Base-by-base conservation (phyloP, 768 basidiomycete species). In the Lyophyllum semitale region DNA sequence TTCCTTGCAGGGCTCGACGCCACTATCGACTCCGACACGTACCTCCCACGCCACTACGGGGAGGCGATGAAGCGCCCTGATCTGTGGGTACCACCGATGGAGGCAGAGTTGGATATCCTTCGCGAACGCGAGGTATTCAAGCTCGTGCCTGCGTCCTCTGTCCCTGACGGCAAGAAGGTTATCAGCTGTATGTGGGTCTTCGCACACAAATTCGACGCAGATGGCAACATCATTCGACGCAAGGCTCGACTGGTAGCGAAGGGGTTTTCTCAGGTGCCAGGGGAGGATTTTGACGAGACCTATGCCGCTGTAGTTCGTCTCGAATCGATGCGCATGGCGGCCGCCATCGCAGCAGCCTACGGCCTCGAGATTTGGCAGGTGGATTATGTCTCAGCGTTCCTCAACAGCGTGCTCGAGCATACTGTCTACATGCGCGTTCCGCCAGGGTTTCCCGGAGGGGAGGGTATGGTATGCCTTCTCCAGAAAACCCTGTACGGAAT, bases 171-270 rank as follows among this genome's bases (percentile, higher is more conserved):
- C 2, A 8, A 56, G 12, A 64, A 63, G 2, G 41, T 64, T 0
- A 45, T 68, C 0, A 45, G 20, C 18, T 54, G 52, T 20, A 55
- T 44, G 40, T 66, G 66, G 65, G 58, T 64, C 9, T 74, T 63
- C 55, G 59, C 51, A n/a, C 48, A 57, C 20, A 77, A 77, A 53
- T 54, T 58, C 25, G 64, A 75, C 44, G 59, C 53, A 4, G 40
- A 60, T 12, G 72, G 73, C 8, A 58, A 59, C 0, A 51, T 73
- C 29, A 50, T 52, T 0, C 57, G 63, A 8, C 61, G 69, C 56
- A 77, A 77, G 59, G 63, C 61, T n/a, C n/a, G n/a, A n/a, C n/a
- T n/a, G n/a, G n/a, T n/a, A n/a, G n/a, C n/a, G n/a, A n/a, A n/a
- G n/a, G n/a, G n/a, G n/a, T n/a, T n/a, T n/a, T n/a, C n/a, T n/a